phyloP scores from a whole-genome alignment of 139 green algal genomes.

The Pseudopediastrum boryanum region DNA sequence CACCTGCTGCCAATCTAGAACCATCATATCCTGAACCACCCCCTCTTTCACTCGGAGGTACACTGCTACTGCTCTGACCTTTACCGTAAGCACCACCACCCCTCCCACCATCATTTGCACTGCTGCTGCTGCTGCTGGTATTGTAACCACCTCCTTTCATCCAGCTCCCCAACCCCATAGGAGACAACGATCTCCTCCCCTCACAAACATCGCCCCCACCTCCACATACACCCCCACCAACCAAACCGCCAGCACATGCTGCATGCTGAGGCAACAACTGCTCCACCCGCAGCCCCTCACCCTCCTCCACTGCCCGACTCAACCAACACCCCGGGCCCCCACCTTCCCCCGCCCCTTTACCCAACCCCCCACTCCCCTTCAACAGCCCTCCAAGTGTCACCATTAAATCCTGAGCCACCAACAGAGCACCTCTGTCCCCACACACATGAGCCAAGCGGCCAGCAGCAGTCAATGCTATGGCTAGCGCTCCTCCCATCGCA shows the following conservation, averaged over 20 bases:
- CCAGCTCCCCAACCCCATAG: no score
- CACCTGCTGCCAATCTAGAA: no score
- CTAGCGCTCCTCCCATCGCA: conserved; percentile 22
- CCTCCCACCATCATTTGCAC: not conserved
- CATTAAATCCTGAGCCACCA: conserved; percentile 10
- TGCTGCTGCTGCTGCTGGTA: conserved; percentile 8
- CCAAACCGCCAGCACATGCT: not conserved
- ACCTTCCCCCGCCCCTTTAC: not conserved
- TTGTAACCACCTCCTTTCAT: not conserved
- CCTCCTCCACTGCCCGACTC: not conserved
- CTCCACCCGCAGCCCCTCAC: not conserved
- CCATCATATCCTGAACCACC: no score
- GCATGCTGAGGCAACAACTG: conserved; percentile 23
- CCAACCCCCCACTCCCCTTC: not conserved
- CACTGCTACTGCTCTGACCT: no score
- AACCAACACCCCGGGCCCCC: not conserved
- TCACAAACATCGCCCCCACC: no score
- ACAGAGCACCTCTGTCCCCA: conserved; percentile 15
- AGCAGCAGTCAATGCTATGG: conserved; percentile 19
- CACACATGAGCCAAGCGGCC: not conserved
- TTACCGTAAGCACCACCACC: no score
- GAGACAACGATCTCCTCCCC: no score
- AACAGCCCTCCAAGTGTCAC: conserved; percentile 1
- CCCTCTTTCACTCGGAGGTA: no score
- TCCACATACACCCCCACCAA: not conserved